Percentiles rank a stretch among this genome's conserved stretches.
Evolutionary conservation across 805 yeast genomes (phyloP).

Genomic region (Candida montana): DNA sequence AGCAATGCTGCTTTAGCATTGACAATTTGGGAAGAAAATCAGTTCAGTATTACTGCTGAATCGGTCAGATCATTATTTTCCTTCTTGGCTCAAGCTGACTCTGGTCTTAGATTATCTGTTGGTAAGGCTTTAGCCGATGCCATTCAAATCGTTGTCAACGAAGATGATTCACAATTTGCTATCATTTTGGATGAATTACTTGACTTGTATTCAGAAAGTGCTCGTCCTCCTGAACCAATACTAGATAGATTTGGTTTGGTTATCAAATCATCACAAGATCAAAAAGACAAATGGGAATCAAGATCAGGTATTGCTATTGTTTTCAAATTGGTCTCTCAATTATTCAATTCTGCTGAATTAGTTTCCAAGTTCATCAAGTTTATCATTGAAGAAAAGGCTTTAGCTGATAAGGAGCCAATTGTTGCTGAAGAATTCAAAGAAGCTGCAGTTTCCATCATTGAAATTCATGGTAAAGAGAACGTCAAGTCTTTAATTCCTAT

Average conservation of each 20-base stretch:
- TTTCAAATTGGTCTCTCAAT: constrained; percentile 48
- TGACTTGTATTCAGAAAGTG: constrained; percentile 50
- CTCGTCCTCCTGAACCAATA: constrained; percentile 71
- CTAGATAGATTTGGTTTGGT: constrained; percentile 78
- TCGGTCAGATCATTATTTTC: constrained; percentile 43
- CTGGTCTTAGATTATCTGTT: constrained; percentile 66
- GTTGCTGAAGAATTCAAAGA: constrained; percentile 83
- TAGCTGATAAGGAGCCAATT: constrained; percentile 66
- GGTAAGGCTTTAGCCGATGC: constrained; percentile 69
- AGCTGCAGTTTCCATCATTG: constrained; percentile 77
- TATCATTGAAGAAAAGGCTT: constrained; percentile 54
- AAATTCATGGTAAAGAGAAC: constrained; percentile 54
- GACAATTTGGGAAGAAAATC: constrained; percentile 83
- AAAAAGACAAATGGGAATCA: constrained; percentile 77
- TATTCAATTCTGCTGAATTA: constrained; percentile 30
- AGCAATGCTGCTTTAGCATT: constrained; percentile 58
- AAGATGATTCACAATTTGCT: constrained; percentile 22
- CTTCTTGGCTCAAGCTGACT: constrained; percentile 49
- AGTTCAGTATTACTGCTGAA: constrained; percentile 39
- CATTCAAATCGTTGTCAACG: constrained; percentile 29
- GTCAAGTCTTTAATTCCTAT: constrained; percentile 76
- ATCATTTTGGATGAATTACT: constrained; percentile 41
- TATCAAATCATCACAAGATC: constrained; percentile 52
- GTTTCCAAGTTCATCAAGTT: constrained; percentile 57
- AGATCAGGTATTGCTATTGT: constrained; percentile 79